A percentile compares a stretch with the other conserved stretches of the same genome.
These are phyloP conservation scores for Paramecium sonneborni DNA, from an alignment of 73 alveolate genomes.

Conservation along the genomic window DNA sequence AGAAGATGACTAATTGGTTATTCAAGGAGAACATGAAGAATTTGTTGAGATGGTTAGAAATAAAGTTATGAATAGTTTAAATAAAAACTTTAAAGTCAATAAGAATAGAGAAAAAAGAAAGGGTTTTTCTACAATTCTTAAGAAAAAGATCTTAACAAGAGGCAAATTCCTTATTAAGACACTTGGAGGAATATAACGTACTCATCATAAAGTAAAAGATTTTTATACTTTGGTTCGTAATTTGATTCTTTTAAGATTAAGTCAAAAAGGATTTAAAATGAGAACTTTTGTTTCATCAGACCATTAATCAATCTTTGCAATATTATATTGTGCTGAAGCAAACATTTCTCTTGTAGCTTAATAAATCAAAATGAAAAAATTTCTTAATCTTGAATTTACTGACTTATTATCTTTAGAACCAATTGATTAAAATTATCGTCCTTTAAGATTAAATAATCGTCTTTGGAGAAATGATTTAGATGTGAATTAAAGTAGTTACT, in stretches of 20 bases:
- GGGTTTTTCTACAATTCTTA: neutral
- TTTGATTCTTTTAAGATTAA: constrained; percentile 23
- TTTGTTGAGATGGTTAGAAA: neutral
- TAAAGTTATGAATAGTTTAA: neutral
- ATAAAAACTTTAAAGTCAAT: neutral
- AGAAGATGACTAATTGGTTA: neutral
- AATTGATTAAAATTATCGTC: constrained; percentile 53
- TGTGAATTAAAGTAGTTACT: neutral
- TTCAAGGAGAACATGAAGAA: neutral
- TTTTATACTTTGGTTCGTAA: constrained; percentile 51
- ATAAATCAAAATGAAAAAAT: constrained; percentile 32
- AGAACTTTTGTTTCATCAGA: constrained; percentile 46
- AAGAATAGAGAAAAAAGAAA: neutral
- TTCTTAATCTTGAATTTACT: constrained; percentile 40
- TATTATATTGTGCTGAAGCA: constrained; percentile 45
- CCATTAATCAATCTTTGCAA: neutral
- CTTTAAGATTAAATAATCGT: constrained; percentile 56
- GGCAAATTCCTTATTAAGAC: neutral
- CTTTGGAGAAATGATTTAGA: constrained; percentile 18
- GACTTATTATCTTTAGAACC: constrained; percentile 65
- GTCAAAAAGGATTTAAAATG: constrained; percentile 56
- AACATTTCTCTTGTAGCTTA: constrained; percentile 41
- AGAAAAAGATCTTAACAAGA: neutral
- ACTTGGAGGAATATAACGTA: constrained; percentile 30
- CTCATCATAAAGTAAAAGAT: constrained; percentile 42